Evolutionary conservation across 495 filamentous ascomycete genomes (phyloP).

Genomic region (Tuber magnatum): DNA sequence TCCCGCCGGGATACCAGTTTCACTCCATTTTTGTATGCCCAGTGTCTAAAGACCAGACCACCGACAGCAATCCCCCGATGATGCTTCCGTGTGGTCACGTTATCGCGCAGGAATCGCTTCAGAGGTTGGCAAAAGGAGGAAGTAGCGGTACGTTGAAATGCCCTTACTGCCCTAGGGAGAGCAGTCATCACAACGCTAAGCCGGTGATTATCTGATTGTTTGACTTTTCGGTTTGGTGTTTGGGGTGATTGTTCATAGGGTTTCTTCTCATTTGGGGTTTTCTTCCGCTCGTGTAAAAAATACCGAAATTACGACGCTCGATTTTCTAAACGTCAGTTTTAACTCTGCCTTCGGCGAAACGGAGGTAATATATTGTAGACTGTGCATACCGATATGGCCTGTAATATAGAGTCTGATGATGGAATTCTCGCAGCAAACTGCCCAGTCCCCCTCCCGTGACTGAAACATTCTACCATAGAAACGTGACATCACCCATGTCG

Average conservation of each 20-base stretch:
- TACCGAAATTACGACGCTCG: not conserved
- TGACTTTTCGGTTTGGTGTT: constrained; percentile 2
- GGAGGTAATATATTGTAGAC: not conserved
- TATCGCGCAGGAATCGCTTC: constrained; percentile 73
- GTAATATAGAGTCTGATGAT: not conserved
- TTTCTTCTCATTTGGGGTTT: not conserved
- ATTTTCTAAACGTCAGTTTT: not conserved
- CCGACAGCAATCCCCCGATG: constrained; percentile 89
- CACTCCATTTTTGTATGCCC: constrained; percentile 97
- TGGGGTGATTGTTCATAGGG: not conserved
- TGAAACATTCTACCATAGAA: not conserved
- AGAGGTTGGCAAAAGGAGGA: constrained; percentile 63
- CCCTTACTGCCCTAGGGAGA: constrained; percentile 90
- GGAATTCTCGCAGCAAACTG: not conserved
- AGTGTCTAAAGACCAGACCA: constrained; percentile 91
- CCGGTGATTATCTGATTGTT: constrained; percentile 49
- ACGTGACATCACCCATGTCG: not conserved
- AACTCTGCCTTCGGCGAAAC: not conserved
- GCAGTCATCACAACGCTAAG: constrained; percentile 63
- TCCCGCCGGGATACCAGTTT: constrained; percentile 80
- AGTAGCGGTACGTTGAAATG: constrained; percentile 68
- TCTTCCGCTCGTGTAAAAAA: not conserved
- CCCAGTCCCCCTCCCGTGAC: not conserved
- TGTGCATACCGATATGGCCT: not conserved
- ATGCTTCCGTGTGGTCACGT: constrained; percentile 98